phyloP scores from a whole-genome alignment of 768 basidiomycete genomes.

The Mycena rosella region DNA sequence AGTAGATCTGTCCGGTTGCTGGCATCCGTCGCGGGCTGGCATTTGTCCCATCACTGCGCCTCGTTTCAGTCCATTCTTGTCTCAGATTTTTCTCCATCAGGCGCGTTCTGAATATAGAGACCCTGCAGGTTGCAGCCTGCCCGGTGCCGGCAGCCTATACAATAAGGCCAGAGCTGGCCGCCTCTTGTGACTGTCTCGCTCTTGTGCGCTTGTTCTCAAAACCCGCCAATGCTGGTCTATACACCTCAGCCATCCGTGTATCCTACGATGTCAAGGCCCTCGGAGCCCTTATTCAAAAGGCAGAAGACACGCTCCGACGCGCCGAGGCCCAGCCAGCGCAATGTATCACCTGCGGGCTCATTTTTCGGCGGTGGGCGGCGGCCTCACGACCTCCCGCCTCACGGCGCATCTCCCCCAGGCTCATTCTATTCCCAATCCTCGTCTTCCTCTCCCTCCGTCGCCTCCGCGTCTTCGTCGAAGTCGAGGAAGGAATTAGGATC shows the following conservation, averaged over 20 bases:
- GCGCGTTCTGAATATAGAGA: too few relatives aligned
- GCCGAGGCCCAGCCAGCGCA: background rate
- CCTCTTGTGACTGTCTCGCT: too few relatives aligned
- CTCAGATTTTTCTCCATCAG: too few relatives aligned
- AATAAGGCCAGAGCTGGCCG: too few relatives aligned
- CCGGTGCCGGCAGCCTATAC: too few relatives aligned
- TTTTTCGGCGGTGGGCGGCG: background rate
- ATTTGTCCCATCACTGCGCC: too few relatives aligned
- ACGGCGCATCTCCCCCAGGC: conserved; percentile 11
- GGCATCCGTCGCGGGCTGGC: too few relatives aligned
- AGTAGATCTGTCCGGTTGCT: too few relatives aligned
- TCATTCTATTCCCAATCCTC: conserved; percentile 28
- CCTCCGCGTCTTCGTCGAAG: conserved; percentile 20
- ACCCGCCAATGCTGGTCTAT: conserved; percentile 16
- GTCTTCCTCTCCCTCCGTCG: conserved; percentile 11
- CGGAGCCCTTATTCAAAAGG: conserved; percentile 14
- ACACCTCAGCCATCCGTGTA: background rate
- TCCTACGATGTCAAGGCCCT: conserved; percentile 13
- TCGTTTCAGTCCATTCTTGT: too few relatives aligned
- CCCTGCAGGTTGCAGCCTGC: too few relatives aligned
- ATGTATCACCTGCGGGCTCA: too few relatives aligned
- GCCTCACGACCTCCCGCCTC: conserved; percentile 1
- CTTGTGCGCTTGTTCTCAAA: too few relatives aligned
- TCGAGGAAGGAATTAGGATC: conserved; percentile 1
- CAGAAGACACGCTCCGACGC: background rate